Evolutionary conservation across 2,329 filamentous ascomycete genomes (phyloP), one percentile per base, ranked within the genome.

Genomic region (Chaetomiaceae sp.): DNA sequence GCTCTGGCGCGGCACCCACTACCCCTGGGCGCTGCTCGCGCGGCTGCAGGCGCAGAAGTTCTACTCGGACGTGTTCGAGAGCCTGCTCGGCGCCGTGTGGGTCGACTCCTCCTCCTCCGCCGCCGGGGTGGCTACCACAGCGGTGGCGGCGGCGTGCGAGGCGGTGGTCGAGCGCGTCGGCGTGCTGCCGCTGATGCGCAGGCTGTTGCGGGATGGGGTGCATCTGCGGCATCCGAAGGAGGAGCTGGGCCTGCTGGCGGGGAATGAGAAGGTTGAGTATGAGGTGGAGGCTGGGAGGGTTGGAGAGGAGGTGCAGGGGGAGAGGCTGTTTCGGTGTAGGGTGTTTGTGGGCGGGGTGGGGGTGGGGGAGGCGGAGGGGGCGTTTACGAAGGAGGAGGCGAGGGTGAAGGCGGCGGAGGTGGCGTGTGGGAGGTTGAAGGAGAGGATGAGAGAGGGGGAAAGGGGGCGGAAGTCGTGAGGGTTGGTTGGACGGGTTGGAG

Each of bases 31-130:
- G 1, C 64, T 80, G 0, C 76, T 97, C 1, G 71, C 80, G 0
- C 72, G 76, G 0, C 69, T 94, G 1, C 72, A 75, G 12, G 74
- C 82, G 0, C 78, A 78, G 14, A 96, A 96, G 60, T 86, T 87
- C 63, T 84, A 85, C 64, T 91, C 85, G 0, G 90, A 96, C 62
- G 67, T 96, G 7, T 72, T 96, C 9, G 91, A 97, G 67, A 78
- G 79, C 26, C 62, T 94, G 0, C 65, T 97, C 0, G 91, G 87
- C 0, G 90, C 89, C 0, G 74, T 96, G 0, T 96, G 86, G 71
- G 70, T 95, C 17, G 93, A 97, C 62, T 86, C 74, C 0, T 85
- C n/a, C n/a, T n/a, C n/a, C n/a, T n/a, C n/a, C n/a, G n/a, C n/a
- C n/a, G n/a, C n/a, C n/a, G n/a, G n/a, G n/a, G n/a, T n/a, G n/a